Conservation (phyloP, 2,329 filamentous ascomycete species). For the Penicillium sp. region DNA sequence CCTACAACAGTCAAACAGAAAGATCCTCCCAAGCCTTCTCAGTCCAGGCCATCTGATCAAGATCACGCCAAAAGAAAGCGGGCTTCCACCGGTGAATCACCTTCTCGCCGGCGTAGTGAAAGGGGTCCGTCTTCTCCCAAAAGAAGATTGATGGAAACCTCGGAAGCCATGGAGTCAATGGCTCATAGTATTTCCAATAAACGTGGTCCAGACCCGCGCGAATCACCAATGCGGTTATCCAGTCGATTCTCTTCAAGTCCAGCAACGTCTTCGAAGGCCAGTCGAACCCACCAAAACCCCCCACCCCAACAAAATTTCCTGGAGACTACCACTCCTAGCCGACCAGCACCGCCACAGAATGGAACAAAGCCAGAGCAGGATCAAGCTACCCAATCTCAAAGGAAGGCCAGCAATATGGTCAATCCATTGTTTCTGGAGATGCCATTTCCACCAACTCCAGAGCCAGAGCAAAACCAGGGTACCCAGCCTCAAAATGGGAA, state of each 20-base stretch:
- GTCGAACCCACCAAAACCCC: not conserved
- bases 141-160: constrained; percentile 4
- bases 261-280: not conserved
- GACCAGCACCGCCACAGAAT: not conserved
- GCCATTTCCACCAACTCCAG: not conserved
- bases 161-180: not conserved
- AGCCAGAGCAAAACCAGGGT: not conserved
- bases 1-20: not conserved
- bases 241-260: not conserved
- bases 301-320: not conserved
- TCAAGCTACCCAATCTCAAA: not conserved
- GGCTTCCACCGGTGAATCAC: constrained; percentile 1
- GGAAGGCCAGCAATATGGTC: too few species aligned
- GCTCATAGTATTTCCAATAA: not conserved
- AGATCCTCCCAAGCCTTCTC: not conserved
- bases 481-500: not conserved
- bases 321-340: not conserved
- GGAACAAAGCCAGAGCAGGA: not conserved
- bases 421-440: not conserved
- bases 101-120: not conserved
- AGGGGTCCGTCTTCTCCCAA: constrained; percentile 4
- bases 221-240: not conserved
- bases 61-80: constrained; percentile 25
- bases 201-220: not conserved
- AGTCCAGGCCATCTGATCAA: not conserved